Conservation (phyloP, 73 alveolate species). For the Blepharisma stoltei region DNA sequence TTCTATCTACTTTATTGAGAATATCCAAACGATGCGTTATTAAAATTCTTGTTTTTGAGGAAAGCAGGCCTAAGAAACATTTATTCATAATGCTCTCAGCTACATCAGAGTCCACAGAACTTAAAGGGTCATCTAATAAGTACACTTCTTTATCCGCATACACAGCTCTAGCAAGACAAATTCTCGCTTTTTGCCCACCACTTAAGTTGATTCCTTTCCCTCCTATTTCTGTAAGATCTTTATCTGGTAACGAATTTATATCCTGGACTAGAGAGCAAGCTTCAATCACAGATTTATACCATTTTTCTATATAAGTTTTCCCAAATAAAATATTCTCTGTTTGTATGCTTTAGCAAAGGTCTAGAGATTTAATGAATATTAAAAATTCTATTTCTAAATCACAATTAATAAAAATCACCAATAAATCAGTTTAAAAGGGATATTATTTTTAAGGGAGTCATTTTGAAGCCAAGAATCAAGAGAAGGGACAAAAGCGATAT, state of each 20-base stretch:
- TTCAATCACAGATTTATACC: constrained; percentile 66
- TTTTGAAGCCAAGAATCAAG: constrained; percentile 33
- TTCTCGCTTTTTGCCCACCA: constrained; percentile 73
- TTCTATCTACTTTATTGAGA: constrained; percentile 32
- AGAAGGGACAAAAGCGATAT: constrained; percentile 28
- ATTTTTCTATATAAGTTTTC: constrained; percentile 65
- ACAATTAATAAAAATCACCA: too few relatives aligned
- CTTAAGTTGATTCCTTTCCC: constrained; percentile 73
- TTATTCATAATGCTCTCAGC: constrained; percentile 26
- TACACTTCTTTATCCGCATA: constrained; percentile 54
- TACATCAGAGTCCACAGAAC: constrained; percentile 77
- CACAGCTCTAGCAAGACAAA: constrained; percentile 47
- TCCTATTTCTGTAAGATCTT: constrained; percentile 74
- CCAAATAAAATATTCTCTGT: constrained; percentile 91
- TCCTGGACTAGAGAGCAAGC: constrained; percentile 52
- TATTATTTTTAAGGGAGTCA: constrained; percentile 45
- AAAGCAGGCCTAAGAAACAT: constrained; percentile 26
- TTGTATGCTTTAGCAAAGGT: too few relatives aligned
- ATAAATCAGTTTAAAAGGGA: too few relatives aligned
- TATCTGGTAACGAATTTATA: constrained; percentile 55
- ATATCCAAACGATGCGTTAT: constrained; percentile 37
- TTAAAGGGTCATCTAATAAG: constrained; percentile 89
- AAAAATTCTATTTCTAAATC: too few relatives aligned
- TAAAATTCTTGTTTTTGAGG: constrained; percentile 31
- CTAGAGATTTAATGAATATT: too few relatives aligned